phyloP scores from a whole-genome alignment of 2,329 filamentous ascomycete species.

The Exserohilum turcica region DNA sequence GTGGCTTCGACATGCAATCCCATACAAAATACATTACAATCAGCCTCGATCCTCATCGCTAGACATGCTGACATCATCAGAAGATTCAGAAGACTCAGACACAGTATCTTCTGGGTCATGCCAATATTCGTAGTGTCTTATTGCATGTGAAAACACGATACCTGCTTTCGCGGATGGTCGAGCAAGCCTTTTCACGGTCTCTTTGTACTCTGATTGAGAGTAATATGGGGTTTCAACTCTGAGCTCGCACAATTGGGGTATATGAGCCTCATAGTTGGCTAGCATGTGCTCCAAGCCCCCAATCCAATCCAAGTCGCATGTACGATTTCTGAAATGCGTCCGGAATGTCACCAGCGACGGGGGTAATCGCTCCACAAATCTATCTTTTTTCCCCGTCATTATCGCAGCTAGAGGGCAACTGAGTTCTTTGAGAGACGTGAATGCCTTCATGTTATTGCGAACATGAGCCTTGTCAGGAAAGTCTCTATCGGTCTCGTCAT shows the following conservation, averaged over 20 bases:
- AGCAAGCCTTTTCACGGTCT: conserved; percentile 16
- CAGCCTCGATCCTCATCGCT: too few species aligned
- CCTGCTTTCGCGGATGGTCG: conserved; percentile 6
- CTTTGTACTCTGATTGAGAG: conserved; percentile 14
- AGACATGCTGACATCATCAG: too few species aligned
- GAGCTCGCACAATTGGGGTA: conserved; percentile 16
- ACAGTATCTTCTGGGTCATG: too few species aligned
- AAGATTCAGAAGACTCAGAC: too few species aligned
- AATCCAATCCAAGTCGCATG: conserved; percentile 12
- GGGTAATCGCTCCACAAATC: conserved; percentile 20
- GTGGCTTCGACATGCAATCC: too few species aligned
- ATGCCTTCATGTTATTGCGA: conserved; percentile 15
- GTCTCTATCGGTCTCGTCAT: conserved; percentile 4
- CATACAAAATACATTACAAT: too few species aligned
- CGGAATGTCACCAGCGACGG: conserved; percentile 14
- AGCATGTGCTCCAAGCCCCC: conserved; percentile 23
- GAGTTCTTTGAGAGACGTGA: conserved; percentile 17
- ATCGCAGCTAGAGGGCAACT: conserved; percentile 20
- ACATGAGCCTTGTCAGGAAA: background rate
- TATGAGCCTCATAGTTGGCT: conserved; percentile 1
- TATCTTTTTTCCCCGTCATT: conserved; percentile 1
- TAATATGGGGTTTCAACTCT: conserved; percentile 8
- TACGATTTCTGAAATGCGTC: conserved; percentile 7
- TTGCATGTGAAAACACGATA: conserved; percentile 15
- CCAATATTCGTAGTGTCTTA: background rate